These are phyloP conservation scores for Collybia sordida DNA, from an alignment of 768 basidiomycete species.

Conservation along the genomic window DNA sequence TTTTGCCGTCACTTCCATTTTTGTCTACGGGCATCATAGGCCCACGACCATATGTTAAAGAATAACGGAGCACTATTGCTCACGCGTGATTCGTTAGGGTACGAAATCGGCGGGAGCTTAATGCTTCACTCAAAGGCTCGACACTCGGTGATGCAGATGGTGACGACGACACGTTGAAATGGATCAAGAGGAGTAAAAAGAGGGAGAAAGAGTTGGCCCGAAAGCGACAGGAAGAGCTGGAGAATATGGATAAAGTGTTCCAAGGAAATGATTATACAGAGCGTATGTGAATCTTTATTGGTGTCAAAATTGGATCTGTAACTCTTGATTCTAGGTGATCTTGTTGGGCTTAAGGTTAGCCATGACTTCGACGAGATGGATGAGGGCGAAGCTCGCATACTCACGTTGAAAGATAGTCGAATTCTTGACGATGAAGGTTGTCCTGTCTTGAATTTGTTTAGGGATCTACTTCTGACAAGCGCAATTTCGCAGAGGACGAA, in stretches of 20 bases:
- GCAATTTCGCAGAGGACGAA: conserved; percentile 77
- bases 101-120: conserved; percentile 91
- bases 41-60: conserved; percentile 23
- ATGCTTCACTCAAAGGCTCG: conserved; percentile 86
- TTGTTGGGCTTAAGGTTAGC: conserved; percentile 92
- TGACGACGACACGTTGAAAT: conserved; percentile 80
- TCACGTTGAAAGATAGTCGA: conserved; percentile 94
- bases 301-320: neutral
- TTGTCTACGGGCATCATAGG: conserved; percentile 38
- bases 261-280: conserved; percentile 81
- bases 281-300: conserved; percentile 49
- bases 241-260: conserved; percentile 77
- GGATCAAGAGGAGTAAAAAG: conserved; percentile 92
- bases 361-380: conserved; percentile 92
- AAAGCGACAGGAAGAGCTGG: conserved; percentile 80
- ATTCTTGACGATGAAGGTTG: conserved; percentile 94
- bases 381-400: conserved; percentile 92
- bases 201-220: conserved; percentile 84
- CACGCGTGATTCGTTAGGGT: conserved; percentile 63
- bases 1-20: conserved; percentile 48
- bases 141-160: conserved; percentile 89
- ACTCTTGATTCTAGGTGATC: conserved; percentile 60
- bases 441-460: neutral
- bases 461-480: conserved; percentile 1
- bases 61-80: conserved; percentile 33